A percentile compares a stretch with the other conserved stretches of the same genome.
These are phyloP conservation scores for Lolium perenne DNA, from an alignment of 176 grass and related monocot genomes.

Conservation along the genomic window DNA sequence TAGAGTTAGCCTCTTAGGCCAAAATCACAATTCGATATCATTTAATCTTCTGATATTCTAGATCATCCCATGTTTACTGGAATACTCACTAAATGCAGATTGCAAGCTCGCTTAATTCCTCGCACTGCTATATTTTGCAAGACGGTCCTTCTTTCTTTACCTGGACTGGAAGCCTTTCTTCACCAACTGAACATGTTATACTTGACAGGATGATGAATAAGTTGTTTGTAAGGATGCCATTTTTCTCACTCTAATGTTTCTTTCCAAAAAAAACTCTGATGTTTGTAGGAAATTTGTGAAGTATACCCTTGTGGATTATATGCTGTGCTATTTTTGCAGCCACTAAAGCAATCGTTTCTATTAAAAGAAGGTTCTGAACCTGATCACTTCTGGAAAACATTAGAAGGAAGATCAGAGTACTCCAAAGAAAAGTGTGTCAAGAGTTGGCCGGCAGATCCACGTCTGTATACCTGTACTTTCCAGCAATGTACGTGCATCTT, in stretches of 20 bases:
- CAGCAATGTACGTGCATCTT: constrained; percentile 58
- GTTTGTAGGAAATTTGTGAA: not conserved
- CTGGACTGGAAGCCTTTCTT: constrained; percentile 72
- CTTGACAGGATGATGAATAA: constrained; percentile 66
- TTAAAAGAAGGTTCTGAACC: constrained; percentile 80
- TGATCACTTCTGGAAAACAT: constrained; percentile 74
- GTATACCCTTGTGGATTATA: constrained; percentile 20
- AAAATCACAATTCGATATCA: constrained; percentile 5
- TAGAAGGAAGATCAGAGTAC: constrained; percentile 81
- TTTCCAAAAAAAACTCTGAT: not conserved
- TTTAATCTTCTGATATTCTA: not conserved
- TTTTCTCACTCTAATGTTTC: constrained; percentile 1
- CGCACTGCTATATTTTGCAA: constrained; percentile 85
- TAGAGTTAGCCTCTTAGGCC: not conserved
- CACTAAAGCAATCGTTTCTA: constrained; percentile 64
- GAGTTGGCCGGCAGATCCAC: constrained; percentile 62
- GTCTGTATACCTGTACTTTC: constrained; percentile 65
- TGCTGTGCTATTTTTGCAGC: constrained; percentile 50
- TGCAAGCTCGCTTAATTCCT: constrained; percentile 73
- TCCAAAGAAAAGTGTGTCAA: constrained; percentile 62
- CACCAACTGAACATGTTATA: constrained; percentile 59
- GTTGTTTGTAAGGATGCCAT: constrained; percentile 62
- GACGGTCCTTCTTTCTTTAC: constrained; percentile 61
- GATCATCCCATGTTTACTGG: not conserved
- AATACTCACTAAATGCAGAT: constrained; percentile 54